These are phyloP conservation scores for Myxozyma geophila DNA, from an alignment of 805 yeast genomes.

Conservation along the genomic window DNA sequence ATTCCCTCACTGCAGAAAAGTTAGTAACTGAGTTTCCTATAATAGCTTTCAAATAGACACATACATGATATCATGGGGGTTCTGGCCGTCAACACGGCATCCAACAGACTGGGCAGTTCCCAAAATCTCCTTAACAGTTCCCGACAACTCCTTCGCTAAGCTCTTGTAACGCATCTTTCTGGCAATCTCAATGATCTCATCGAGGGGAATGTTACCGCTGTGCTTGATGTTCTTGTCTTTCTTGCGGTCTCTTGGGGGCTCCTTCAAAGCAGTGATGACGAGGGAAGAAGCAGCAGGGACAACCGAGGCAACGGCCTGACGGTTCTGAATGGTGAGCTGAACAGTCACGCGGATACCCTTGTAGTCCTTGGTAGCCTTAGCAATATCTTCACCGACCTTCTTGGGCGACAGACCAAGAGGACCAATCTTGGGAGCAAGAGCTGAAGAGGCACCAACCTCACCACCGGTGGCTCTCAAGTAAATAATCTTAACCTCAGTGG, in stretches of 20 bases:
- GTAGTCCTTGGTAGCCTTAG: constrained; percentile 98
- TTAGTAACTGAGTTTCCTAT: neutral
- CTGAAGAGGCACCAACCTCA: constrained; percentile 99
- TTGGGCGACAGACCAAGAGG: constrained; percentile 95
- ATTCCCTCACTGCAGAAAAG: constrained; percentile 69
- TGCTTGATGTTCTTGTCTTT: constrained; percentile 99
- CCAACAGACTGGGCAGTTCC: constrained; percentile 99
- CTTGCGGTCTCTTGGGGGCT: constrained; percentile 99
- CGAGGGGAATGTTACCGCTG: constrained; percentile 97
- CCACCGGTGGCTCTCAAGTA: constrained; percentile 99
- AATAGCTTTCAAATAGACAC: neutral
- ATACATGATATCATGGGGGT: constrained; percentile 93
- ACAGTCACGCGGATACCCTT: constrained; percentile 99
- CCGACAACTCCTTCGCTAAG: constrained; percentile 95
- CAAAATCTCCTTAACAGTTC: constrained; percentile 97
- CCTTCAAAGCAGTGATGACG: constrained; percentile 98
- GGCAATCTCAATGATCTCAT: constrained; percentile 95
- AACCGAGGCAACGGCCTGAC: constrained; percentile 98
- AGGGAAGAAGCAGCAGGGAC: constrained; percentile 99
- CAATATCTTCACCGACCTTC: constrained; percentile 99
- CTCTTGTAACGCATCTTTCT: constrained; percentile 97
- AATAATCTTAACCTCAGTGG: constrained; percentile 96
- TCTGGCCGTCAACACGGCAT: constrained; percentile 98
- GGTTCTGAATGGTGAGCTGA: constrained; percentile 98
- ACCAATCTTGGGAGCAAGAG: constrained; percentile 99